Evolutionary conservation across 2,329 filamentous ascomycete species (phyloP).

Genomic region (Dryadomyces quercus-mongolicae): DNA sequence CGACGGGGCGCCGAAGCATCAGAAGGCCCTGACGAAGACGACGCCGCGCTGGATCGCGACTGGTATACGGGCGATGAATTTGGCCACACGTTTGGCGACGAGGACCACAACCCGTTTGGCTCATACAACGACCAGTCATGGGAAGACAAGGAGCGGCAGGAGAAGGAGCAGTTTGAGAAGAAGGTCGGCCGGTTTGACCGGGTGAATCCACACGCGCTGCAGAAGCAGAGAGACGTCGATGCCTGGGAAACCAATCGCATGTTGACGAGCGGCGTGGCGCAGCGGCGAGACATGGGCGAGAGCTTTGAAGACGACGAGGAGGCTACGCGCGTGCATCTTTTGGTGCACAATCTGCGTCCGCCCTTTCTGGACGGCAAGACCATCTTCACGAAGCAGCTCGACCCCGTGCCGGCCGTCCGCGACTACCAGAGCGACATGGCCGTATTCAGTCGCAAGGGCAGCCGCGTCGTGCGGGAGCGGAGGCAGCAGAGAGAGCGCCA

Average conservation of each 20-base stretch:
- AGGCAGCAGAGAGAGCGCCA: conserved; percentile 87
- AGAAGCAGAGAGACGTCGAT: conserved; percentile 89
- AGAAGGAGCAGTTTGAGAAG: conserved; percentile 66
- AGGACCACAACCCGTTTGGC: conserved; percentile 85
- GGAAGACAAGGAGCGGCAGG: conserved; percentile 57
- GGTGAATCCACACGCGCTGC: conserved; percentile 61
- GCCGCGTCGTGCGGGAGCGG: conserved; percentile 80
- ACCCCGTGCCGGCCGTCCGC: conserved; percentile 83
- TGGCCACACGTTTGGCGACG: conserved; percentile 74
- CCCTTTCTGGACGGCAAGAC: conserved; percentile 91
- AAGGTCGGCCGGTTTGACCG: conserved; percentile 57
- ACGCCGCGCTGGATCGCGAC: conserved; percentile 69
- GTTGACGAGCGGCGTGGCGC: conserved; percentile 91
- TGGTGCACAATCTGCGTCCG: conserved; percentile 87
- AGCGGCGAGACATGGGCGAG: conserved; percentile 66
- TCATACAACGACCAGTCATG: conserved; percentile 61
- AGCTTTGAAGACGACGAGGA: conserved; percentile 91
- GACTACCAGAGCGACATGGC: conserved; percentile 98
- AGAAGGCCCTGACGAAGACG: conserved; percentile 53
- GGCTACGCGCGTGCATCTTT: conserved; percentile 72
- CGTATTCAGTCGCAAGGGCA: conserved; percentile 91
- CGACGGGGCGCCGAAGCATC: conserved; percentile 49
- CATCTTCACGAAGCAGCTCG: conserved; percentile 93
- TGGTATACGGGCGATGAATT: conserved; percentile 88
- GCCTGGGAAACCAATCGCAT: conserved; percentile 99